Conservation (phyloP, 139 green algal genomes). For the Astrephomene gubernaculifera region DNA sequence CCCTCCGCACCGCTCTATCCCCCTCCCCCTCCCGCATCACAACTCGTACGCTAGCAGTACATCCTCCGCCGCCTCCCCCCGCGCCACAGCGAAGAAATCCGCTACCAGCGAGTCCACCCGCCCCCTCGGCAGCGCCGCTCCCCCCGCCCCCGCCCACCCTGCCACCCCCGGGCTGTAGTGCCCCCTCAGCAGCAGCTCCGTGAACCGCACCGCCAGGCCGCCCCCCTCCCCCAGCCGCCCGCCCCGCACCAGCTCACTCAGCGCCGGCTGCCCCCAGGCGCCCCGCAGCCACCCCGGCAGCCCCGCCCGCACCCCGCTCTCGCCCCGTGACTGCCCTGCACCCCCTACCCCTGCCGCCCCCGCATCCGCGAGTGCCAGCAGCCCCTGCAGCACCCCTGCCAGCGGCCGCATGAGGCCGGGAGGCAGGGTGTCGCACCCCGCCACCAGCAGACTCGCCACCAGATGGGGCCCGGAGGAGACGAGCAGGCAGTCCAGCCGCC, state of each 20-base stretch:
- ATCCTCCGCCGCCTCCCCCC: conserved; percentile 72
- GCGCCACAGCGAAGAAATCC: conserved; percentile 74
- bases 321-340: conserved; percentile 48
- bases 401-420: conserved; percentile 75
- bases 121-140: conserved; percentile 49
- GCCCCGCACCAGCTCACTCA: conserved; percentile 43
- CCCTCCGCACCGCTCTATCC: too few relatives aligned
- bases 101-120: conserved; percentile 74
- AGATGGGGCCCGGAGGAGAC: conserved; percentile 54
- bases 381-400: conserved; percentile 55
- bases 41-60: conserved; percentile 83
- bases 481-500: conserved; percentile 41
- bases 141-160: neutral
- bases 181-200: conserved; percentile 42
- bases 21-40: too few relatives aligned
- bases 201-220: conserved; percentile 34
- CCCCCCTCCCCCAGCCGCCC: conserved; percentile 29
- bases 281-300: conserved; percentile 14
- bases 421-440: conserved; percentile 66
- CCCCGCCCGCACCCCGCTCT: neutral
- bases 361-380: conserved; percentile 40
- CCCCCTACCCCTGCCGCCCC: neutral
- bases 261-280: conserved; percentile 6
- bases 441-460: conserved; percentile 59
- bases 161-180: conserved; percentile 13